These are phyloP conservation scores for Epichloe sp. DNA, from an alignment of 2,329 filamentous ascomycete species.

Conservation along the genomic window DNA sequence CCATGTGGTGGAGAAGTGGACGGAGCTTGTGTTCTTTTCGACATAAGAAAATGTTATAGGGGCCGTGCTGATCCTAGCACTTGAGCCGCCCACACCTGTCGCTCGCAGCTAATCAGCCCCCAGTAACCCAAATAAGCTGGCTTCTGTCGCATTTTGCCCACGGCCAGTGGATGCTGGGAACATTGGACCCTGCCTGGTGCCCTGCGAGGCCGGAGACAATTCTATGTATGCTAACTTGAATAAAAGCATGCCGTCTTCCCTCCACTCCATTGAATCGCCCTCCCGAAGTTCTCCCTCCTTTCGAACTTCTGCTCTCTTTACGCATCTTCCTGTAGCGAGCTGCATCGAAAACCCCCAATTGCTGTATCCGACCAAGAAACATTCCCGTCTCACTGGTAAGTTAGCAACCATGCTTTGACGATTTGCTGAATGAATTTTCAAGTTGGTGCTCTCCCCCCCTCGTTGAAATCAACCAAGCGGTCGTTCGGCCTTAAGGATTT, in stretches of 20 bases:
- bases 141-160: neutral
- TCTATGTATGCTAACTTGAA: slow-evolving; percentile 5
- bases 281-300: slow-evolving; percentile 12
- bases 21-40: neutral
- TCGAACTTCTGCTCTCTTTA: slow-evolving; percentile 13
- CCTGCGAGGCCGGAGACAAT: slow-evolving; percentile 3
- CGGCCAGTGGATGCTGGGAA: neutral
- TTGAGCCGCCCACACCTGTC: slow-evolving; percentile 9
- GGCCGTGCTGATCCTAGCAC: neutral
- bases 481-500: neutral
- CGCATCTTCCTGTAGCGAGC: slow-evolving; percentile 15
- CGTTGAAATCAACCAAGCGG: neutral
- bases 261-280: slow-evolving; percentile 8
- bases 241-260: slow-evolving; percentile 9
- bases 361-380: slow-evolving; percentile 10
- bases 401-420: slow-evolving; percentile 5
- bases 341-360: slow-evolving; percentile 12
- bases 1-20: neutral
- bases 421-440: neutral
- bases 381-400: slow-evolving; percentile 14
- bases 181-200: neutral
- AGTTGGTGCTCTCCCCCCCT: neutral
- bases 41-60: no score
- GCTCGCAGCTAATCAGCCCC: slow-evolving; percentile 6
- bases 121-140: slow-evolving; percentile 5